These are phyloP conservation scores for Yamadazyma pseudoaaseri DNA, from an alignment of 1,139 yeast species.

Conservation along the genomic window DNA sequence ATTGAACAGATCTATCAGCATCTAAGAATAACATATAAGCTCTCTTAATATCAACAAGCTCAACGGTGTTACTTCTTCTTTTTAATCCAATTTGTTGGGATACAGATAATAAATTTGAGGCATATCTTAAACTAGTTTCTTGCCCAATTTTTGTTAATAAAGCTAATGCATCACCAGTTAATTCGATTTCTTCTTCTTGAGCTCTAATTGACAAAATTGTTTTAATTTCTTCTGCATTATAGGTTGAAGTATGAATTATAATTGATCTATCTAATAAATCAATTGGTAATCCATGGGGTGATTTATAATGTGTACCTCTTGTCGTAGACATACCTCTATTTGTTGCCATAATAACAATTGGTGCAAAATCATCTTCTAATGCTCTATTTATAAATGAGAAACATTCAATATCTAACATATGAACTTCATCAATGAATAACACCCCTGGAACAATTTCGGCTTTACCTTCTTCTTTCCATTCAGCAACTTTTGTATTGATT, in stretches of 20 bases:
- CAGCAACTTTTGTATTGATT: constrained; percentile 94
- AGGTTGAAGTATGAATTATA: constrained; percentile 81
- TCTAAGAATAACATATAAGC: constrained; percentile 87
- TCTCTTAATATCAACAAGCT: constrained; percentile 81
- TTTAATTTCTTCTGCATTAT: constrained; percentile 78
- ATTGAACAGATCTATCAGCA: constrained; percentile 81
- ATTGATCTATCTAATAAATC: constrained; percentile 93
- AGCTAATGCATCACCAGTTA: constrained; percentile 80
- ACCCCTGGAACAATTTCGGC: constrained; percentile 99
- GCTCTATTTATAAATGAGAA: constrained; percentile 96
- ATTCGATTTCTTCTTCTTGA: constrained; percentile 93
- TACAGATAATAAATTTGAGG: constrained; percentile 86
- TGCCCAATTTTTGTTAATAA: constrained; percentile 88
- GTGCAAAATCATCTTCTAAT: constrained; percentile 93
- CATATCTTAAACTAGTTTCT: constrained; percentile 91
- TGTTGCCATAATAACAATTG: constrained; percentile 98
- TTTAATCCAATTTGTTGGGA: constrained; percentile 82
- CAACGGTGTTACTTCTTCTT: constrained; percentile 71
- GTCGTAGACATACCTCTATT: constrained; percentile 92
- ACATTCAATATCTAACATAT: constrained; percentile 97
- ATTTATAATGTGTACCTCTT: constrained; percentile 89
- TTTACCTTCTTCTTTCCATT: constrained; percentile 99
- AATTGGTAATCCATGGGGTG: constrained; percentile 95
- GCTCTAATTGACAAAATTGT: constrained; percentile 88
- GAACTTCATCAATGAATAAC: constrained; percentile 95